Evolutionary conservation across 495 filamentous ascomycete species (phyloP).

Genomic region (Penicillium tannophilum): DNA sequence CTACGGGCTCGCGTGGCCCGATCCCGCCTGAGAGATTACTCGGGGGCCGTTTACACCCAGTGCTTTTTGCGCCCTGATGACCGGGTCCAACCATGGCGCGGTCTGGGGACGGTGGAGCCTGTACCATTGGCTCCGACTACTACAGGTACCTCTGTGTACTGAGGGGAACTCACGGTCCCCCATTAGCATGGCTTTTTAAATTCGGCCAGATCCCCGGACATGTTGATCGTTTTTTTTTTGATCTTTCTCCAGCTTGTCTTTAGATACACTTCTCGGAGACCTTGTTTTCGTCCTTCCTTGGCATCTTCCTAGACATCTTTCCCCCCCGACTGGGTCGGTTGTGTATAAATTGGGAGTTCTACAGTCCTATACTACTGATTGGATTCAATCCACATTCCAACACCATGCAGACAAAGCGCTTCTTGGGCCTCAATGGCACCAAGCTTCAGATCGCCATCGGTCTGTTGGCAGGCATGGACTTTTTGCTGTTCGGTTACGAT

Average conservation of each 20-base stretch:
- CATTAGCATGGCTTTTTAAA: constrained; percentile 21
- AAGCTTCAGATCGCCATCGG: constrained; percentile 69
- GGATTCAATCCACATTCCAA: not conserved
- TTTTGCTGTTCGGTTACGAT: constrained; percentile 62
- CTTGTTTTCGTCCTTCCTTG: constrained; percentile 9
- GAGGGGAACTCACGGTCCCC: constrained; percentile 14
- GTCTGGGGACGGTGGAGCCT: constrained; percentile 5
- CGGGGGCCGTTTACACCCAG: constrained; percentile 15
- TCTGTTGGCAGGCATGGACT: constrained; percentile 69
- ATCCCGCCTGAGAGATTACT: constrained; percentile 2
- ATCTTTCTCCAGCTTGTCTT: constrained; percentile 1
- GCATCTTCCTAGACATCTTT: not conserved
- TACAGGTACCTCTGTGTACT: not conserved
- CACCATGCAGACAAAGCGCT: constrained; percentile 36
- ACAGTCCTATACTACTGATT: not conserved
- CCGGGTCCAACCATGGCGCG: not conserved
- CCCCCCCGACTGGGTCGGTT: constrained; percentile 3
- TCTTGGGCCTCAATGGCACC: constrained; percentile 67
- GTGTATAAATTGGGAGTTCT: not conserved
- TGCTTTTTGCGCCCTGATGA: constrained; percentile 1
- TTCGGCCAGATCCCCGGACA: constrained; percentile 16
- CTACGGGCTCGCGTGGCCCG: constrained; percentile 19
- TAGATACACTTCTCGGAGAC: not conserved
- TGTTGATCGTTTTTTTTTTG: constrained; percentile 12
- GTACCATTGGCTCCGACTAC: not conserved